Evolutionary conservation across 2,329 filamentous ascomycete species (phyloP), one percentile per base, ranked within the genome.

Genomic region (Aspergillus cejpii): DNA sequence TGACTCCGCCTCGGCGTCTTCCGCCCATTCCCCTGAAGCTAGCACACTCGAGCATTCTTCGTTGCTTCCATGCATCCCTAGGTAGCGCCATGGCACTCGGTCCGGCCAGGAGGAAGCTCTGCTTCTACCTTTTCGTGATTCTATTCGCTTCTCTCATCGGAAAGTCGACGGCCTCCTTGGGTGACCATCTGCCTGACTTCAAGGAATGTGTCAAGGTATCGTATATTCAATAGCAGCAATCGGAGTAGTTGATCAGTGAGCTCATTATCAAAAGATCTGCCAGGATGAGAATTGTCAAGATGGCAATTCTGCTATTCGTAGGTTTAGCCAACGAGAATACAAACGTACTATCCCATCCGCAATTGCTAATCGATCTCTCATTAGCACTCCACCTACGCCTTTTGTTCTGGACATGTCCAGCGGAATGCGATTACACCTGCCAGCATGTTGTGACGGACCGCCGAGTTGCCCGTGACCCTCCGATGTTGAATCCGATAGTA

Each of bases 351-450:
- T 19, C 14, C 17, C 43, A 46, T 45, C 37, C n/a, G 44, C 26
- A 19, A 17, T 46, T 48, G 41, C 48, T 36, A 29, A 14, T 39
- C 40, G 42, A 55, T 53, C 41, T 14, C 43, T 37, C 24, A 7
- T 24, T 62, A 95, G 89, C 92, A 51, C 65, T 95, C 57, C 80
- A 86, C 68, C 89, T 84, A 64, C 87, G 87, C 50, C 76, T 97
- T 56, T 82, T 97, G 61, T 73, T 96, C 66, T 98, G 92, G 92
- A 82, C 81, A 64, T 98, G 92, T 72, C 80, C 85, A 50, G 77
- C 85, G 62, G 91, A 98, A 78, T 98, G 92, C 80, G 90, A 98
- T 74, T 94, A 98, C 74, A 84, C 87, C 49, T 98, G 92, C 75
- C 92, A 98, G 67, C 91, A 94, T 75, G 84, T 95, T 65, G 77